Evolutionary conservation across 768 basidiomycete species (phyloP), one percentile per base, ranked within the genome.

Genomic region (Leucocoprinus sp.): DNA sequence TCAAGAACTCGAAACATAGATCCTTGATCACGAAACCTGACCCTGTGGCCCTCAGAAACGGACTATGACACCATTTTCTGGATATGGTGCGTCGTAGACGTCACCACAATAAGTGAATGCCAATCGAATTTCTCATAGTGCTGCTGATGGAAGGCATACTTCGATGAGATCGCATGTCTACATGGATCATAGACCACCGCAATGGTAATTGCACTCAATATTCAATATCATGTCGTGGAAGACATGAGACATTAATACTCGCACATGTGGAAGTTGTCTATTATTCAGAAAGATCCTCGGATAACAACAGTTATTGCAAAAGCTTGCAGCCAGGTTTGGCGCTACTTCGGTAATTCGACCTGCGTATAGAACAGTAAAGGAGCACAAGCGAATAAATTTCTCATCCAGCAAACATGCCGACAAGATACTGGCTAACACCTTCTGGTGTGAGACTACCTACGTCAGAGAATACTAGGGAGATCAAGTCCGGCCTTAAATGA

Each of bases 381-480:
- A 14, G 4, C 23, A 11, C 22, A 19, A 33, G 17, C 2, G 11
- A 14, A 42, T 18, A 27, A 5, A 27, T 21, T 24, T 14, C 37
- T 52, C 52, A 84, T 54, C 80, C 86, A 52, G 86, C 83, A 68
- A 90, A 95, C 82, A 93, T 92, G 53, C 89, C 91, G 48, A 96
- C 93, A 35, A 96, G 74, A 61, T 93, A 93, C 62, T 93, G 91
- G 64, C 89, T 93, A 52, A 96, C 90, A 48, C 88, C 87, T 65
- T 90, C 87, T 24, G 93, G 91, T 17, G 90, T 92, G 51, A 93
- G 71, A 55, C 89, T 88, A 17, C 95, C 95, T 33, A 97, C 81
- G 55, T 98, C 95, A 46, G 88, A 91, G 60, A 97, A 88, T 28
- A 98, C 90, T 28, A 97, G 75, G 27, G 90, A 85, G 52, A 97